phyloP scores from a whole-genome alignment of 2,329 filamentous ascomycete genomes.

The Alternaria sp. region DNA sequence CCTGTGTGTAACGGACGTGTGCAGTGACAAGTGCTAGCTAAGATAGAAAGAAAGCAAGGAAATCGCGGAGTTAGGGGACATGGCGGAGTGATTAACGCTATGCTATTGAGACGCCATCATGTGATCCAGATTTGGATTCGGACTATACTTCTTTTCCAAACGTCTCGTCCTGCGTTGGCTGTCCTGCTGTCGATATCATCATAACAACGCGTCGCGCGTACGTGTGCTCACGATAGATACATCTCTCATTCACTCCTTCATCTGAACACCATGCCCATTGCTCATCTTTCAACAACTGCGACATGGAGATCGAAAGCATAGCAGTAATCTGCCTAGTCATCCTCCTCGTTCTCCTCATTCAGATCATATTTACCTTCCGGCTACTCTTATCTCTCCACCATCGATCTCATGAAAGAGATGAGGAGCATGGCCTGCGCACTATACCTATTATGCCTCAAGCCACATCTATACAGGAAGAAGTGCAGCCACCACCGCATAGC shows the following conservation, averaged over 20 bases:
- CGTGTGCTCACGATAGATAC: neutral
- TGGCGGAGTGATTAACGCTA: neutral
- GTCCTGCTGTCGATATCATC: neutral
- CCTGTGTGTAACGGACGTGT: neutral
- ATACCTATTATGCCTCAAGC: neutral
- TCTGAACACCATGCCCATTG: neutral
- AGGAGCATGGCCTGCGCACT: neutral
- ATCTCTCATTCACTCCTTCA: neutral
- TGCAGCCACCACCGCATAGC: neutral
- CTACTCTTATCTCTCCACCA: neutral
- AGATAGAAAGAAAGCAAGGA: neutral
- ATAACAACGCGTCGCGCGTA: neutral
- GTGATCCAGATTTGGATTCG: neutral
- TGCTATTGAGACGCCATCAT: neutral
- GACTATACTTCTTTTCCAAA: neutral
- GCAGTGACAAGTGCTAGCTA: neutral
- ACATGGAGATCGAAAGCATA: slow-evolving; percentile 3
- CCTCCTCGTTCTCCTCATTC: neutral
- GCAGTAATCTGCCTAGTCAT: neutral
- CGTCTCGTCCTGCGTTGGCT: neutral
- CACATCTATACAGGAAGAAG: neutral
- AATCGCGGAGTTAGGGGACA: neutral
- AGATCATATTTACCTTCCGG: neutral
- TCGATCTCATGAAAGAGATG: neutral
- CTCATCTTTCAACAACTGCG: too few relatives aligned